These are phyloP conservation scores for Neurospora discreta DNA, from an alignment of 495 filamentous ascomycete genomes.

Conservation along the genomic window DNA sequence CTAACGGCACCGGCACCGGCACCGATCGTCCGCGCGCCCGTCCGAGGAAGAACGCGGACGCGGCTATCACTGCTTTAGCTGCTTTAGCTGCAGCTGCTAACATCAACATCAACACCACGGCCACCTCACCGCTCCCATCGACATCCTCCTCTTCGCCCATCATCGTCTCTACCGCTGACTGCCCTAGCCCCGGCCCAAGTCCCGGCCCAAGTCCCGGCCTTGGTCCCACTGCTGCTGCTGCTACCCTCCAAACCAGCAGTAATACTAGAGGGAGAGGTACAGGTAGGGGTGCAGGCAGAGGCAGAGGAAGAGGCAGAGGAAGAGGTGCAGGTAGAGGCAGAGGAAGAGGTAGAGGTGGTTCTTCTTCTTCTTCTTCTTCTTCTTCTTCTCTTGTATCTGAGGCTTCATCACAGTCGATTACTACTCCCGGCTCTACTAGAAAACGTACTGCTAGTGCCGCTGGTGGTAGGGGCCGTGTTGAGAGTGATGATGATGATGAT, in stretches of 20 bases:
- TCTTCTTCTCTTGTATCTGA: too few relatives aligned
- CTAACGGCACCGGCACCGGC: neutral
- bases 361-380: too few relatives aligned
- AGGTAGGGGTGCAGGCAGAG: too few relatives aligned
- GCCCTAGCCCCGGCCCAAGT: neutral
- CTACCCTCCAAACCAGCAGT: neutral
- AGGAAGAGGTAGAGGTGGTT: neutral
- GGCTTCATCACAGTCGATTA: neutral
- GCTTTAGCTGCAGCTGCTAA: neutral
- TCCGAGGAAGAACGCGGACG: neutral
- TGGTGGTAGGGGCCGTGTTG: too few relatives aligned
- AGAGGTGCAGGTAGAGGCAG: neutral
- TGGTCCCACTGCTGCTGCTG: neutral
- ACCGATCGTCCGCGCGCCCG: neutral
- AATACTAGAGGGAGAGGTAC: neutral
- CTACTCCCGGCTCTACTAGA: neutral
- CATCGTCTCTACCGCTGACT: neutral
- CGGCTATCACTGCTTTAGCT: neutral
- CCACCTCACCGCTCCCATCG: neutral
- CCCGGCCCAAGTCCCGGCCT: neutral
- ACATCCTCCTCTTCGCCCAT: neutral
- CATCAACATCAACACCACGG: neutral
- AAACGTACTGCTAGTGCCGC: neutral
- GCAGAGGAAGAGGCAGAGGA: too few relatives aligned
- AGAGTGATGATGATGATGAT: neutral